phyloP scores from a whole-genome alignment of 140 eudicot genomes.

The Stevia rebaudiana region DNA sequence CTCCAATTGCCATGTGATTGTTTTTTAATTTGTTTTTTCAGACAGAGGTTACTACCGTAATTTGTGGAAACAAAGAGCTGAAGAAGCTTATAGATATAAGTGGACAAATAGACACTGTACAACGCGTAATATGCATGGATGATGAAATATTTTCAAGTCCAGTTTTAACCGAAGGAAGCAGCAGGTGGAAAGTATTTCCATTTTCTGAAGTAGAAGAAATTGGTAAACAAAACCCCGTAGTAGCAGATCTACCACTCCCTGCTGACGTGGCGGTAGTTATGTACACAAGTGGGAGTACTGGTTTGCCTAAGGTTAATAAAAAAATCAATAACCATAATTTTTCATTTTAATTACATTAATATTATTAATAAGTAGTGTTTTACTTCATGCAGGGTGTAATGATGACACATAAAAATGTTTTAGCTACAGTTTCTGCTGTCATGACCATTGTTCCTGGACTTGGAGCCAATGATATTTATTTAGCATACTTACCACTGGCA shows the following conservation, averaged over 20 bases:
- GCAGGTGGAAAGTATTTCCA: constrained; percentile 60
- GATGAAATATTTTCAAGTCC: constrained; percentile 36
- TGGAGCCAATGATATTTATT: constrained; percentile 69
- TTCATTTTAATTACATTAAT: too few relatives aligned
- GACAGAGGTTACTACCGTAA: constrained; percentile 98
- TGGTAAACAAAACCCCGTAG: constrained; percentile 72
- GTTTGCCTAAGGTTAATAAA: constrained; percentile 76
- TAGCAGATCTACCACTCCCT: constrained; percentile 72
- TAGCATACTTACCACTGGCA: constrained; percentile 93
- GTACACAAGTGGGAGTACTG: constrained; percentile 99
- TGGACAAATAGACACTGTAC: constrained; percentile 88
- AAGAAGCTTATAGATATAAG: constrained; percentile 73
- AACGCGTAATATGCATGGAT: constrained; percentile 91
- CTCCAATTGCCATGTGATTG: constrained; percentile 17
- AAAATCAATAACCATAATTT: too few relatives aligned
- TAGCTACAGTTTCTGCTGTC: constrained; percentile 92
- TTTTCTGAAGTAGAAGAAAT: constrained; percentile 61
- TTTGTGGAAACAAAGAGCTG: constrained; percentile 86
- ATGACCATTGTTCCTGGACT: constrained; percentile 93
- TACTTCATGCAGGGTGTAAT: constrained; percentile 80
- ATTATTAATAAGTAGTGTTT: too few relatives aligned
- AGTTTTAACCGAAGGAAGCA: constrained; percentile 35
- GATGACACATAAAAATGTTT: constrained; percentile 92
- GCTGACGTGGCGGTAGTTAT: constrained; percentile 93
- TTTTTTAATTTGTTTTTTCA: constrained; percentile 31